phyloP scores from a whole-genome alignment of 1,284 basidiomycete genomes.

The Cerioporus squamosus region DNA sequence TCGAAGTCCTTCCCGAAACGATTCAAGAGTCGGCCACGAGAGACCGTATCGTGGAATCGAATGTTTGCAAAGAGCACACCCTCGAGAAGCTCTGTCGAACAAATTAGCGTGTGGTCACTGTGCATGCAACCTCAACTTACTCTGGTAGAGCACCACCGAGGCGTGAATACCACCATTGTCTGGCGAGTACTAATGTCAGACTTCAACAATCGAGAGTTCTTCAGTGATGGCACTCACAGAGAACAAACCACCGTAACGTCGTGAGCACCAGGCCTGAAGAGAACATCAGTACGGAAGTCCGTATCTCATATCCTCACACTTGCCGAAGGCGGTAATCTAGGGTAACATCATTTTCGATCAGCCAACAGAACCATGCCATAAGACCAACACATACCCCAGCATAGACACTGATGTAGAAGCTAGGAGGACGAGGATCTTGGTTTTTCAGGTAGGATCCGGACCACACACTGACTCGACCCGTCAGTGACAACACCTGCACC shows the following conservation, averaged over 20 bases:
- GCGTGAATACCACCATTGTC: slow-evolving; percentile 75
- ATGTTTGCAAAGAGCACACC: slow-evolving; percentile 89
- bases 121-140: slow-evolving; percentile 43
- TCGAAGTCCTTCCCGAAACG: slow-evolving; percentile 96
- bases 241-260: slow-evolving; percentile 69
- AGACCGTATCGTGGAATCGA: slow-evolving; percentile 93
- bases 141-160: slow-evolving; percentile 71
- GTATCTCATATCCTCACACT: slow-evolving; percentile 10
- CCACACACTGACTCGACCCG: slow-evolving; percentile 55
- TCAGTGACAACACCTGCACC: background rate
- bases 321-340: slow-evolving; percentile 20
- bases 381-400: slow-evolving; percentile 50
- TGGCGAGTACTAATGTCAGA: slow-evolving; percentile 25
- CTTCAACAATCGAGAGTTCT: too few relatives aligned
- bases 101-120: background rate
- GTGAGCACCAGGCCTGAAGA: slow-evolving; percentile 60
- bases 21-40: slow-evolving; percentile 84
- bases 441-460: slow-evolving; percentile 52
- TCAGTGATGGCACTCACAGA: slow-evolving; percentile 52
- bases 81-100: slow-evolving; percentile 69
- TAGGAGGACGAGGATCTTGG: slow-evolving; percentile 49
- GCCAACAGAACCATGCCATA: background rate
- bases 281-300: slow-evolving; percentile 30
- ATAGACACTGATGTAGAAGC: slow-evolving; percentile 83
- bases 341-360: too few relatives aligned